These are phyloP conservation scores for Phytophthora hibernalis DNA, from an alignment of 352 stramenopile species.

Conservation along the genomic window DNA sequence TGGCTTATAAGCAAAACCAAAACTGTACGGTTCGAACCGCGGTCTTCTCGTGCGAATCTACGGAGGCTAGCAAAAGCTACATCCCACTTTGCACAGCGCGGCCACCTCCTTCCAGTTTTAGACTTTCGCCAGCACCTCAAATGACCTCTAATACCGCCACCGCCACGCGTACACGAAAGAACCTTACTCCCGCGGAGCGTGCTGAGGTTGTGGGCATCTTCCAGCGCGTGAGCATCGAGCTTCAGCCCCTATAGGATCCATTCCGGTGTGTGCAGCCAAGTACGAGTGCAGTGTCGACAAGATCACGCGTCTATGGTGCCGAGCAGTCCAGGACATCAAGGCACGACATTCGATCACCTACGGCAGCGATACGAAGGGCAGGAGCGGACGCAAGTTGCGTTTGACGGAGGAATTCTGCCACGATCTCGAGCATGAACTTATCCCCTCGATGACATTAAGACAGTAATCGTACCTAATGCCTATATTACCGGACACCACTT, in stretches of 20 bases:
- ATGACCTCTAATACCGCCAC: not conserved
- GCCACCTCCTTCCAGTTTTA: constrained; percentile 1
- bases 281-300: not conserved
- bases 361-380: constrained; percentile 4
- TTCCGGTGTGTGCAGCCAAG: not conserved
- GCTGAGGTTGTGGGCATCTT: not conserved
- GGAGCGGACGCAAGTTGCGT: constrained; percentile 6
- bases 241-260: not conserved
- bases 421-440: constrained; percentile 6
- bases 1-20: constrained; percentile 5
- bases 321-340: not conserved
- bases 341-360: not conserved
- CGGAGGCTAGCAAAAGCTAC: not conserved
- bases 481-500: too few relatives aligned
- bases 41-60: not conserved
- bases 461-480: too few relatives aligned
- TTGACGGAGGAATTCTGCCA: constrained; percentile 4
- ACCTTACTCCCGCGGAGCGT: constrained; percentile 4
- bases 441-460: not conserved
- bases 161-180: not conserved
- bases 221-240: not conserved
- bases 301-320: constrained; percentile 4
- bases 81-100: not conserved
- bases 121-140: not conserved
- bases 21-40: not conserved